Percentiles rank a stretch among this genome's conserved stretches.
phyloP scores from a whole-genome alignment of 179 eudicot species.

The Carnegiea gigantea region DNA sequence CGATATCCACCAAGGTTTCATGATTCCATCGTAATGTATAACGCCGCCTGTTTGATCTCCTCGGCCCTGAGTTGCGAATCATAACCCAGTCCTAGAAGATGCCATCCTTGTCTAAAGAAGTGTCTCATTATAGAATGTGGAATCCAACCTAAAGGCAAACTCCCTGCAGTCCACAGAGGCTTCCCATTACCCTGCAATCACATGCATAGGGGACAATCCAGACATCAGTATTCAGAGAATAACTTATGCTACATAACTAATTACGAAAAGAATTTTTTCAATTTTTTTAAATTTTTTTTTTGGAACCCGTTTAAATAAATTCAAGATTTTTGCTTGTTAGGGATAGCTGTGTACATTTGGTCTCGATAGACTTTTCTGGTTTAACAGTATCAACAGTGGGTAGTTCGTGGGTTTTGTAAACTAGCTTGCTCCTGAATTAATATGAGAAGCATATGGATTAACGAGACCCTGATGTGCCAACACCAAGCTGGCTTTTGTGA shows the following conservation, averaged over 20 bases:
- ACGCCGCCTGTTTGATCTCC: slow-evolving; percentile 76
- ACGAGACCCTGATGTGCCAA: background rate
- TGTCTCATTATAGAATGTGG: slow-evolving; percentile 76
- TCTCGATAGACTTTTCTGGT: background rate
- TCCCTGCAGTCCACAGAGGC: slow-evolving; percentile 70
- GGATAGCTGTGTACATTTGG: background rate
- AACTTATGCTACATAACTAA: background rate
- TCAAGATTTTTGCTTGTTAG: background rate
- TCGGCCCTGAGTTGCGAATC: slow-evolving; percentile 50
- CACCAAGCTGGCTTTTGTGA: background rate
- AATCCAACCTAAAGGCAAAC: slow-evolving; percentile 89
- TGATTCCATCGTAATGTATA: slow-evolving; percentile 80
- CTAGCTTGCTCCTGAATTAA: background rate
- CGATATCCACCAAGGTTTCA: slow-evolving; percentile 98
- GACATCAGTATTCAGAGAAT: background rate
- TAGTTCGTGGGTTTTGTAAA: background rate
- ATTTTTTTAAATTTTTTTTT: background rate
- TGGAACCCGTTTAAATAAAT: background rate
- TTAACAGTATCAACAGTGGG: background rate
- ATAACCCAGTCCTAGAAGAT: slow-evolving; percentile 79
- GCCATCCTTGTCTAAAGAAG: slow-evolving; percentile 67
- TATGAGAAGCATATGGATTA: background rate
- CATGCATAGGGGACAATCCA: background rate
- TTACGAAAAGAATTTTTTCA: background rate
- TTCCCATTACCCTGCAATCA: slow-evolving; percentile 65